A percentile compares a stretch with the other conserved stretches of the same genome.
Evolutionary conservation across 2,329 filamentous ascomycete species (phyloP).

Genomic region (Aureobasidium sp.): DNA sequence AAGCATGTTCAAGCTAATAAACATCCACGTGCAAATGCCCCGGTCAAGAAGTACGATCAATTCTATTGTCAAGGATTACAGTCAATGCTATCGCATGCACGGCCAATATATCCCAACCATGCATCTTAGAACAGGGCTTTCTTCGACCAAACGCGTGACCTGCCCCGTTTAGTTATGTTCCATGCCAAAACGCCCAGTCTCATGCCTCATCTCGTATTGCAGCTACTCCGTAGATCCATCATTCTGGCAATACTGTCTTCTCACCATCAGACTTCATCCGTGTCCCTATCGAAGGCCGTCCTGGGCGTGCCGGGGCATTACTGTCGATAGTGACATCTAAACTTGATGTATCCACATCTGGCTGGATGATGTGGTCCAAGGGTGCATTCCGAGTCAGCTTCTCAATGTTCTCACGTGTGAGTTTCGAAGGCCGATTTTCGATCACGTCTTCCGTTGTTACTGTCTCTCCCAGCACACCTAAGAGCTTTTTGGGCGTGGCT

Average conservation of each 20-base stretch:
- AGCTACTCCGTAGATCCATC: neutral
- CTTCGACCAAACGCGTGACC: neutral
- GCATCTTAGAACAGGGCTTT: neutral
- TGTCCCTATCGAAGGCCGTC: neutral
- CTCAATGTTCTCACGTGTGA: slow-evolving; percentile 29
- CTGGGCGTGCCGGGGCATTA: neutral
- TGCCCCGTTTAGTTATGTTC: neutral
- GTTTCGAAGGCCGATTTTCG: slow-evolving; percentile 11
- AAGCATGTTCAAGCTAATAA: neutral
- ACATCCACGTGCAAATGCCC: neutral
- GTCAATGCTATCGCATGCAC: neutral
- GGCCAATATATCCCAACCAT: neutral
- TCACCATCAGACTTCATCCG: slow-evolving; percentile 13
- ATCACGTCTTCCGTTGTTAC: slow-evolving; percentile 11
- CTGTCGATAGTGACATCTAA: slow-evolving; percentile 14
- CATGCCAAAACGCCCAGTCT: slow-evolving; percentile 7
- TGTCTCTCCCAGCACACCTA: slow-evolving; percentile 19
- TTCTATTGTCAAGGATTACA: neutral
- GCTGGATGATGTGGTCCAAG: neutral
- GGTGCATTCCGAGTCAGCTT: slow-evolving; percentile 21
- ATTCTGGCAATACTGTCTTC: slow-evolving; percentile 7
- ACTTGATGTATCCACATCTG: slow-evolving; percentile 13
- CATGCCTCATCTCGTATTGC: neutral
- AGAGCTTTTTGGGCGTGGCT: slow-evolving; percentile 29
- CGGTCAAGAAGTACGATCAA: neutral